Conservation (phyloP, 176 grass and related monocot species). For the Paspalum vaginatum region DNA sequence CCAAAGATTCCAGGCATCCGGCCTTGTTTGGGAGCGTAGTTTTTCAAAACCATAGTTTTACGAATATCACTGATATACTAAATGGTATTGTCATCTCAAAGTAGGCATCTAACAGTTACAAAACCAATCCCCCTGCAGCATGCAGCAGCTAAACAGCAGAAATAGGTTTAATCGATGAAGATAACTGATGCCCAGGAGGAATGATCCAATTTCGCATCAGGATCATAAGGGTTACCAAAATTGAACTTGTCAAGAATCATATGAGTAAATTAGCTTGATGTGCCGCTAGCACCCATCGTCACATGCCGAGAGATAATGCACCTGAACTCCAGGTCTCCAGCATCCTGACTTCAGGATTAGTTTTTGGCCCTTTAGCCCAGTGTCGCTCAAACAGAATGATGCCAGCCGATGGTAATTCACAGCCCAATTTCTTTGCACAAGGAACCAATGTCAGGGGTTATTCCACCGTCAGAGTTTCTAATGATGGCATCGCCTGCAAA, state of each 20-base stretch:
- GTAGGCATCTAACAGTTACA: neutral
- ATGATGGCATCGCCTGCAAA: constrained; percentile 67
- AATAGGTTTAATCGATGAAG: neutral
- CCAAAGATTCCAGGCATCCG: neutral
- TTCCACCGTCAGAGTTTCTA: constrained; percentile 56
- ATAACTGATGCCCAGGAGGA: neutral
- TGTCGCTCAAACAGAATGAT: neutral
- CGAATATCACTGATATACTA: too few species aligned
- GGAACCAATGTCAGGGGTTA: constrained; percentile 66
- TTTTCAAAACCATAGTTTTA: too few species aligned
- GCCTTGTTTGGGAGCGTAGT: neutral
- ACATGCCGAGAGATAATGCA: constrained; percentile 13
- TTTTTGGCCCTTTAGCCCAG: neutral
- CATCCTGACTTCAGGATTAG: neutral
- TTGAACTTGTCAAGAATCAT: neutral
- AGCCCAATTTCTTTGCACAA: constrained; percentile 73
- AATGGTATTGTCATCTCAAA: neutral
- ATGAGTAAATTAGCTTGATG: neutral
- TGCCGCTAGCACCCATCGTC: neutral
- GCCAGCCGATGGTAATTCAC: constrained; percentile 31
- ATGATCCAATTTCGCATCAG: neutral
- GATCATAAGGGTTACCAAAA: neutral
- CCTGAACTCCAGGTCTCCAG: constrained; percentile 24
- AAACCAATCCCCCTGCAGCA: constrained; percentile 9
- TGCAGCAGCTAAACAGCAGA: constrained; percentile 3